These are phyloP conservation scores for Pseudopyrenochaeta lycopersici DNA, from an alignment of 2,329 filamentous ascomycete genomes.

Conservation along the genomic window DNA sequence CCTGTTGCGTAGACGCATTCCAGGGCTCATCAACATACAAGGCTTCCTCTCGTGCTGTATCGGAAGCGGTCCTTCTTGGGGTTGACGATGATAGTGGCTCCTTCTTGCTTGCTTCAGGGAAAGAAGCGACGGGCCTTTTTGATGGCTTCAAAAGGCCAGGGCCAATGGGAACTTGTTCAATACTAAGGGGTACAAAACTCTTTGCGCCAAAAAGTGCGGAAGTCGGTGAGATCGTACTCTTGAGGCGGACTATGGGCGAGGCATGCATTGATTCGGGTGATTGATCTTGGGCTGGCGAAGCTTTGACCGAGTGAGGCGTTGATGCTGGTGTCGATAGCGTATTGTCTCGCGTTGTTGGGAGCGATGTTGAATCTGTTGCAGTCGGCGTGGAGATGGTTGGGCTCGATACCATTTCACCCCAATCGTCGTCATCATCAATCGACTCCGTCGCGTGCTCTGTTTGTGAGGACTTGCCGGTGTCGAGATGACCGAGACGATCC, in stretches of 20 bases:
- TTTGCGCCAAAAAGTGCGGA: conserved; percentile 42
- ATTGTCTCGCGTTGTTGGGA: conserved; percentile 11
- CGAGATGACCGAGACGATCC: conserved; percentile 20
- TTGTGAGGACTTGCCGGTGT: conserved; percentile 16
- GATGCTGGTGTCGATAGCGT: conserved; percentile 18
- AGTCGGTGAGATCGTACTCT: conserved; percentile 44
- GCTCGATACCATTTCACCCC: conserved; percentile 52
- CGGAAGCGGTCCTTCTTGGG: not conserved
- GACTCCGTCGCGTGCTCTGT: not conserved
- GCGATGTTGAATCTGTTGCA: conserved; percentile 18
- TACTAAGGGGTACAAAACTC: conserved; percentile 34
- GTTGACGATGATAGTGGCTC: not conserved
- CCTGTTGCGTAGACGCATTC: not conserved
- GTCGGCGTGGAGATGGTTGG: conserved; percentile 36
- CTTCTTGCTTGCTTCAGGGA: conserved; percentile 15
- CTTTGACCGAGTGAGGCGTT: conserved; percentile 18
- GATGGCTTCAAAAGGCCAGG: conserved; percentile 37
- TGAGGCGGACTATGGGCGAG: conserved; percentile 42
- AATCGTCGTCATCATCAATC: conserved; percentile 45
- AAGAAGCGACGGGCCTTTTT: conserved; percentile 18
- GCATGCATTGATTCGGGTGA: conserved; percentile 33
- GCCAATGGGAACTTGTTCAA: conserved; percentile 40
- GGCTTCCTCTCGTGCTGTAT: not conserved
- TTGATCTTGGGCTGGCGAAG: conserved; percentile 13
- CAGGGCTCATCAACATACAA: not conserved